Base-by-base conservation (phyloP, 805 yeast genomes). In the Kazachstania taianensis region DNA sequence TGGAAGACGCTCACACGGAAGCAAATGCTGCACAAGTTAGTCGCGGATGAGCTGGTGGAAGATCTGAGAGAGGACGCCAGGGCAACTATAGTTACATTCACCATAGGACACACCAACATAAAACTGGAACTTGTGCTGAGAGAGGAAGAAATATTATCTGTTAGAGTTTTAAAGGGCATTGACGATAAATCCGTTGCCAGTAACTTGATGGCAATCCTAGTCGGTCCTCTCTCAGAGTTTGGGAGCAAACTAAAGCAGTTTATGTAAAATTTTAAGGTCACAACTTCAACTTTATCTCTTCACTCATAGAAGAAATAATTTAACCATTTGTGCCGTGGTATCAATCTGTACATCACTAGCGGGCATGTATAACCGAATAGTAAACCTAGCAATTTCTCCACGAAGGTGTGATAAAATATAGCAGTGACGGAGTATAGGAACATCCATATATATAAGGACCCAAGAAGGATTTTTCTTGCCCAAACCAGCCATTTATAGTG, bases 391-490 rank as follows among this genome's bases (percentile, higher is more conserved):
- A 81, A 38, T 51, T 86, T 86, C 53, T 89, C 97, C 2, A 59
- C 37, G 8, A 80, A 50, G 1, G 92, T 75, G 58, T 89, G 97
- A 65, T 86, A 89, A 55, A 83, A 82, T 10, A 79, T 63, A 32
- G 86, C 71, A 1, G 97, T 89, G 67, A 84, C 73, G 14, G 78
- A 58, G 22, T 86, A 62, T 26, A 64, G 36, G 13, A 42, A 32
- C 75, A 80, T 75, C 78, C 89, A 84, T 3, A 55, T 40, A 3
- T 37, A n/a, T 13, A 65, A 41, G 1, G 50, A 43, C 7, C 35
- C 9, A n/a, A n/a, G n/a, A n/a, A n/a, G n/a, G 12, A 22, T 22
- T 1, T 50, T 5, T 3, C 40, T 34, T 3, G 25, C 14, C 2
- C 13, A 28, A 13, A 49, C 14, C 22, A 35, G 29, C 34, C 36